Evolutionary conservation across 2,329 filamentous ascomycete species (phyloP).

Genomic region (Curvularia eragrostidis): DNA sequence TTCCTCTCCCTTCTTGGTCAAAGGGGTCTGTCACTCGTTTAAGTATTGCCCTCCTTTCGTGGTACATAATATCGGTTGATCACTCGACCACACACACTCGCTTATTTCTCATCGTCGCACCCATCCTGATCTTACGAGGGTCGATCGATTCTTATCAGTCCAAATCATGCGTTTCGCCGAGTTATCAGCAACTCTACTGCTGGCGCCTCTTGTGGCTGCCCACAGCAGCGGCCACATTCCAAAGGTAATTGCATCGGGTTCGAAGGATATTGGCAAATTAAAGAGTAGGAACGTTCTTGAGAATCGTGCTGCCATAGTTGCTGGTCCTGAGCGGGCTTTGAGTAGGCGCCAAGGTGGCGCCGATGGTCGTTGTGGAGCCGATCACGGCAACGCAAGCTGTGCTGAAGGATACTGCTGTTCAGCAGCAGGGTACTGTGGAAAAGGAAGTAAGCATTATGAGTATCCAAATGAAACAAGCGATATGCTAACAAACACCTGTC

Average conservation of each 20-base stretch:
- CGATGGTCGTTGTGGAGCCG: constrained; percentile 42
- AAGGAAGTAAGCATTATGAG: constrained; percentile 33
- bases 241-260: constrained; percentile 42
- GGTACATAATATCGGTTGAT: constrained; percentile 15
- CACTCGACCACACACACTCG: constrained; percentile 12
- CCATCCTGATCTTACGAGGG: not conserved
- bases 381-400: constrained; percentile 37
- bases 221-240: constrained; percentile 39
- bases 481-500: not conserved
- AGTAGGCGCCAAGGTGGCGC: constrained; percentile 42
- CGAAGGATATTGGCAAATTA: constrained; percentile 28
- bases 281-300: constrained; percentile 36
- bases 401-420: constrained; percentile 47
- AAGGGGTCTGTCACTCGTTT: constrained; percentile 27
- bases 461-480: not conserved
- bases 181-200: constrained; percentile 35
- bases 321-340: constrained; percentile 25
- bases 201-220: constrained; percentile 42
- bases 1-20: constrained; percentile 18
- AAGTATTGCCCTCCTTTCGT: constrained; percentile 10
- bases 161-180: constrained; percentile 43
- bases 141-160: not conserved
- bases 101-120: constrained; percentile 1
- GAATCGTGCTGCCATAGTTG: constrained; percentile 21
- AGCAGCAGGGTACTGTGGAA: constrained; percentile 27